A percentile compares a stretch with the other conserved stretches of the same genome.
These are phyloP conservation scores for Stereocaulon alpinum DNA, from an alignment of 495 filamentous ascomycete genomes.

Conservation along the genomic window DNA sequence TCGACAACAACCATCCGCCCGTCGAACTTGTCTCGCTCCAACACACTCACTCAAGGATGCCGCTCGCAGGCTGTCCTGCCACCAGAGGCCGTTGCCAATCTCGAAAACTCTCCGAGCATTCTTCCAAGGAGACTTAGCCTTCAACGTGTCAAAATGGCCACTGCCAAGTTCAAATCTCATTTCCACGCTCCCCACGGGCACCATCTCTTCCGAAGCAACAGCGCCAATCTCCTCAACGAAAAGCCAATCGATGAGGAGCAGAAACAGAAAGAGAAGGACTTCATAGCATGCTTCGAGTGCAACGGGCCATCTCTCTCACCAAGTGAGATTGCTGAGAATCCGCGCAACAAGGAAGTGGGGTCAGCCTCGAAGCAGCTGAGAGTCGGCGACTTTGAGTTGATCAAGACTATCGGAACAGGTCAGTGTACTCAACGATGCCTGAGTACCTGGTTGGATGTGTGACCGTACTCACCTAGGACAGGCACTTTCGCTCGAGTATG, in stretches of 20 bases:
- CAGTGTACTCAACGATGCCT: constrained; percentile 13
- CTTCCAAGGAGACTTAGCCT: constrained; percentile 17
- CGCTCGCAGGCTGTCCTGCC: constrained; percentile 13
- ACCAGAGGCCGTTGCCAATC: constrained; percentile 17
- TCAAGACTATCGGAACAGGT: constrained; percentile 91
- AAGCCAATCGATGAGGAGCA: constrained; percentile 33
- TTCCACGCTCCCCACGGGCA: constrained; percentile 21
- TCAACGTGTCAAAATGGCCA: constrained; percentile 21
- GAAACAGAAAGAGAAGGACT: constrained; percentile 30
- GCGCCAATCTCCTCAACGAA: constrained; percentile 21
- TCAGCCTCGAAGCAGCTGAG: constrained; percentile 43
- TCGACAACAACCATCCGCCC: background rate
- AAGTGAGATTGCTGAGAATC: constrained; percentile 42
- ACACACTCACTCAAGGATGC: constrained; percentile 10
- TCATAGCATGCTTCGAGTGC: constrained; percentile 36
- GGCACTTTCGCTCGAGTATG: constrained; percentile 95
- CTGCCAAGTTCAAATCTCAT: constrained; percentile 21
- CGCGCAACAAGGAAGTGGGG: constrained; percentile 48
- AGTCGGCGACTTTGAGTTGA: constrained; percentile 67
- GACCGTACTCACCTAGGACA: constrained; percentile 29
- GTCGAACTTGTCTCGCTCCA: background rate
- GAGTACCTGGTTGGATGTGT: background rate
- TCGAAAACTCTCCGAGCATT: constrained; percentile 19
- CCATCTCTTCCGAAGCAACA: constrained; percentile 18
- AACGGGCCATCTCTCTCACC: constrained; percentile 43